A percentile compares a stretch with the other conserved stretches of the same genome.
These are phyloP conservation scores for Botrytis hyacinthi DNA, from an alignment of 2,329 filamentous ascomycete species.

Conservation along the genomic window DNA sequence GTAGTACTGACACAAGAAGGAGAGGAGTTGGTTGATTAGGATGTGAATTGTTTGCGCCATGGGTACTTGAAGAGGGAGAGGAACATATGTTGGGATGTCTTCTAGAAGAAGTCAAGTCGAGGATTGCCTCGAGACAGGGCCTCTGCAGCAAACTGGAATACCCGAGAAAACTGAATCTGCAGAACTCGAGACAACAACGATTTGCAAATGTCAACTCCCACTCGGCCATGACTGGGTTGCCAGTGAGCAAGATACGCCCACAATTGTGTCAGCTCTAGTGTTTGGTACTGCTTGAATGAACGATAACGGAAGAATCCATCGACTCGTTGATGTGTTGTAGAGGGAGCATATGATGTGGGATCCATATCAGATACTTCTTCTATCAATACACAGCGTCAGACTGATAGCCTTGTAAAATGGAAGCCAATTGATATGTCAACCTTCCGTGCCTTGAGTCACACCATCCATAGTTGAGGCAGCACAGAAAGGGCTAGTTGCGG, in stretches of 20 bases:
- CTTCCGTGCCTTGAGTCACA: conserved; percentile 44
- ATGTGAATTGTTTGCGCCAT: background rate
- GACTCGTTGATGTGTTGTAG: conserved; percentile 37
- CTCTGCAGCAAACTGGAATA: background rate
- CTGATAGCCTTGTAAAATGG: conserved; percentile 48
- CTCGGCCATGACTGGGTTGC: conserved; percentile 35
- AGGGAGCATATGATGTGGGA: conserved; percentile 49
- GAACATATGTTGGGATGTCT: background rate
- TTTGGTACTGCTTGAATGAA: conserved; percentile 37
- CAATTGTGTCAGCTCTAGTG: conserved; percentile 38
- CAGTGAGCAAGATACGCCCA: conserved; percentile 40
- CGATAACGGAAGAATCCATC: conserved; percentile 31
- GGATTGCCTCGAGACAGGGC: background rate
- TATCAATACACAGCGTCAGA: conserved; percentile 42
- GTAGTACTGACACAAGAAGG: background rate
- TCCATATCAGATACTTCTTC: conserved; percentile 49
- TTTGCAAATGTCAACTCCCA: conserved; percentile 41
- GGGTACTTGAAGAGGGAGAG: background rate
- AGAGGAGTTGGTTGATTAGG: background rate
- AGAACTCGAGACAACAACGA: background rate
- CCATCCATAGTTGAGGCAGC: conserved; percentile 45
- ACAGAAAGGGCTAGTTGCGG: conserved; percentile 42
- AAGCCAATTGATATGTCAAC: conserved; percentile 46
- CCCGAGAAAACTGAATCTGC: background rate
- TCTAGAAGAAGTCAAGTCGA: background rate